These are phyloP conservation scores for Huntiella omanensis DNA, from an alignment of 2,329 filamentous ascomycete genomes.

Conservation along the genomic window DNA sequence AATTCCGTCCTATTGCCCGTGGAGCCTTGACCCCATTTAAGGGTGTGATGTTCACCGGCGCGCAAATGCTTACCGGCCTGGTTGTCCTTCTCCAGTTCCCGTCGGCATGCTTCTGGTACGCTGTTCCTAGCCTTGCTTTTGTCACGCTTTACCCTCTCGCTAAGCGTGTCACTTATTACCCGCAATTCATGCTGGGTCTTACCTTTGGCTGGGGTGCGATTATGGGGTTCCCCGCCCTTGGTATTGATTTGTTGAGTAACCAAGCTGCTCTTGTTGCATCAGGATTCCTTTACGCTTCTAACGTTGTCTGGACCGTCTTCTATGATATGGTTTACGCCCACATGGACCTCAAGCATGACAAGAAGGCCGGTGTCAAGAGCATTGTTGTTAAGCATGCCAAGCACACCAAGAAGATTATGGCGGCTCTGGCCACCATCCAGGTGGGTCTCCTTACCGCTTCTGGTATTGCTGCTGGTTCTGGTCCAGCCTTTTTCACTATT, in stretches of 20 bases:
- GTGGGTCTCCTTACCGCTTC: conserved; percentile 50
- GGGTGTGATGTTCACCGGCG: conserved; percentile 56
- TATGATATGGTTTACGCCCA: conserved; percentile 92
- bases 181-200: conserved; percentile 63
- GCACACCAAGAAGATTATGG: conserved; percentile 58
- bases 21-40: conserved; percentile 53
- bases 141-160: conserved; percentile 65
- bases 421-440: conserved; percentile 50
- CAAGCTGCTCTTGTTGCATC: conserved; percentile 44
- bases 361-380: conserved; percentile 72
- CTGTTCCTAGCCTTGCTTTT: conserved; percentile 52
- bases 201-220: conserved; percentile 83
- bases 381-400: conserved; percentile 65
- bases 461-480: conserved; percentile 47
- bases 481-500: conserved; percentile 47
- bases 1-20: conserved; percentile 62
- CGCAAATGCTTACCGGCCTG: conserved; percentile 54
- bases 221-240: conserved; percentile 72
- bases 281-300: conserved; percentile 53
- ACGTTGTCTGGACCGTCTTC: conserved; percentile 69
- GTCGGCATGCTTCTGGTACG: conserved; percentile 54
- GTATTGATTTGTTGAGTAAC: conserved; percentile 52
- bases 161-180: conserved; percentile 75
- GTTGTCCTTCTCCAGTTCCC: conserved; percentile 63
- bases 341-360: conserved; percentile 77